Percentiles rank a stretch among this genome's conserved stretches.
These are phyloP conservation scores for Scedosporium boydii DNA, from an alignment of 2,329 filamentous ascomycete genomes.

Conservation along the genomic window DNA sequence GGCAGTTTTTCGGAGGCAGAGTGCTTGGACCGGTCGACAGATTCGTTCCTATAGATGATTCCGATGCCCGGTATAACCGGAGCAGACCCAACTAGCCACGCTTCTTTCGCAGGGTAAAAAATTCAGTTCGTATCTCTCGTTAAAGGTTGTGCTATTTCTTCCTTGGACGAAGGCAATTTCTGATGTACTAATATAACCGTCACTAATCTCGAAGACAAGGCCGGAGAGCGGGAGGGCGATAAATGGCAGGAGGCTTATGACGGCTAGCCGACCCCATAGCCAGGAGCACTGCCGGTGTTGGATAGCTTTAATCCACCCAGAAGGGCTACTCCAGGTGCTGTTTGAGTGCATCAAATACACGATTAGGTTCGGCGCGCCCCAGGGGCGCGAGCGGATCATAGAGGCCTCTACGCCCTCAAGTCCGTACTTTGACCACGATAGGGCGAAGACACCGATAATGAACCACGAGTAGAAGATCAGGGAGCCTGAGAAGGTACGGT, in stretches of 20 bases:
- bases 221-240: conserved; percentile 11
- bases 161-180: neutral
- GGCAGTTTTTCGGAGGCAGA: neutral
- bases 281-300: neutral
- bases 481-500: conserved; percentile 3
- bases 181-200: conserved; percentile 7
- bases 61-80: conserved; percentile 8
- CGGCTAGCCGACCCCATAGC: conserved; percentile 10
- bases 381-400: conserved; percentile 7
- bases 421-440: conserved; percentile 11
- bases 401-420: conserved; percentile 10
- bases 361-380: conserved; percentile 5
- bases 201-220: conserved; percentile 9
- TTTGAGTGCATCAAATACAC: conserved; percentile 5
- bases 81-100: conserved; percentile 7
- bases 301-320: conserved; percentile 9
- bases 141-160: neutral
- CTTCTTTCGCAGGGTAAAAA: neutral
- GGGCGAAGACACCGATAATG: conserved; percentile 12
- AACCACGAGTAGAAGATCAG: conserved; percentile 12
- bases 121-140: neutral
- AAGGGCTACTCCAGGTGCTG: conserved; percentile 10
- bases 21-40: conserved; percentile 2
- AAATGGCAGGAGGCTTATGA: conserved; percentile 8
- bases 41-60: conserved; percentile 7